phyloP scores from a whole-genome alignment of 305 asterid species.

The Fraxinus dipetala region DNA sequence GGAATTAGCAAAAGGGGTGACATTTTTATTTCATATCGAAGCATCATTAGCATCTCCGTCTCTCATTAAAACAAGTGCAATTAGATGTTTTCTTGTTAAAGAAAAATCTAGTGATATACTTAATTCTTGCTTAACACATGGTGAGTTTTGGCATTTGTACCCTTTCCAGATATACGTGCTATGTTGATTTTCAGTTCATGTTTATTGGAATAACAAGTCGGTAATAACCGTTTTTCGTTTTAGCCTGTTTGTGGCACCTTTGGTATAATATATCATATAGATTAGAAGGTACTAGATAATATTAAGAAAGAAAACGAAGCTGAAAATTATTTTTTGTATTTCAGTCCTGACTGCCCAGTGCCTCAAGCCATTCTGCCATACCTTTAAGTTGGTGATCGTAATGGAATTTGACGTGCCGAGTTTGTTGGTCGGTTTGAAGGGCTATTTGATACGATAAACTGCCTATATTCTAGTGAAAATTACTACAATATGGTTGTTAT shows the following conservation, averaged over 20 bases:
- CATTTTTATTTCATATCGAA: slow-evolving; percentile 2
- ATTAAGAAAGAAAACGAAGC: not conserved
- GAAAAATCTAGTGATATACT: not conserved
- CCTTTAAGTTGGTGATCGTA: slow-evolving; percentile 3
- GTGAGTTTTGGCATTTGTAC: not conserved
- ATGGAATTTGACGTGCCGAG: not conserved
- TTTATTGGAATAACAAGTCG: not conserved
- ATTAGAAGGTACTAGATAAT: not conserved
- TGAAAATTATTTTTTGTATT: not conserved
- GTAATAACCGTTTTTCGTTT: not conserved
- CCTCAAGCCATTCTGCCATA: not conserved
- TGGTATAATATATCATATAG: not conserved
- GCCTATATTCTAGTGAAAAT: not conserved
- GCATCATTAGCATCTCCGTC: slow-evolving; percentile 13
- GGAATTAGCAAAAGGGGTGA: slow-evolving; percentile 10
- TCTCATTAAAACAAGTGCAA: not conserved
- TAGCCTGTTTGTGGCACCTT: not conserved
- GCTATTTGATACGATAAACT: not conserved
- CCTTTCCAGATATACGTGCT: not conserved
- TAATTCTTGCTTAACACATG: not conserved
- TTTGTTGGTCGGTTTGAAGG: not conserved
- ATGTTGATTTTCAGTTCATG: not conserved
- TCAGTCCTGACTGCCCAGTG: not conserved
- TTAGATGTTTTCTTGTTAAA: not conserved
- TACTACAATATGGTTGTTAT: not conserved